A percentile compares a stretch with the other conserved stretches of the same genome.
Evolutionary conservation across 805 yeast genomes (phyloP).

Genomic region (Sugiyamaella smithiae): DNA sequence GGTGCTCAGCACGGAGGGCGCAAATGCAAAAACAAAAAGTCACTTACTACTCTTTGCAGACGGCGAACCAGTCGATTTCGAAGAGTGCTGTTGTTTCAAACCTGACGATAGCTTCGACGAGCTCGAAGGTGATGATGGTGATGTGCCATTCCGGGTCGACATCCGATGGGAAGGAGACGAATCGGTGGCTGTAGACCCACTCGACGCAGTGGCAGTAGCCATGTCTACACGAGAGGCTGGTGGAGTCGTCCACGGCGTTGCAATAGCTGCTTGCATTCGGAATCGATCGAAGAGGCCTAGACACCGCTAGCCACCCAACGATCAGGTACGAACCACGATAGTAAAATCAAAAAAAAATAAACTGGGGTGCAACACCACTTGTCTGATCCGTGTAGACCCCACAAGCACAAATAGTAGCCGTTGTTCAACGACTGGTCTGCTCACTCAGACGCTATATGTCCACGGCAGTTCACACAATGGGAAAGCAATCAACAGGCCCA

Average conservation of each 20-base stretch:
- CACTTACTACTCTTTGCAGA: slow-evolving; percentile 8
- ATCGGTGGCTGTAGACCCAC: neutral
- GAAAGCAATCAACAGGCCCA: too few relatives aligned
- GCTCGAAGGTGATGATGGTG: slow-evolving; percentile 7
- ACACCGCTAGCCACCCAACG: neutral
- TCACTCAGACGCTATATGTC: too few relatives aligned
- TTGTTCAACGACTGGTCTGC: too few relatives aligned
- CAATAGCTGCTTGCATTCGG: neutral
- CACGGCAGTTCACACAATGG: too few relatives aligned
- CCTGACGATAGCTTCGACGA: slow-evolving; percentile 17
- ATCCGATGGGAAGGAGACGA: neutral
- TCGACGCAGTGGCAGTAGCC: neutral
- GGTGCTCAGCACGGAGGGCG: too few relatives aligned
- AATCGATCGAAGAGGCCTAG: neutral
- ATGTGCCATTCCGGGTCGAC: neutral
- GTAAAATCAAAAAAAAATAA: neutral
- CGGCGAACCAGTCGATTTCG: slow-evolving; percentile 8
- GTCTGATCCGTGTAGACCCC: too few relatives aligned
- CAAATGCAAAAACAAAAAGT: neutral
- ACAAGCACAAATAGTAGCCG: too few relatives aligned
- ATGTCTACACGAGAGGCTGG: slow-evolving; percentile 4
- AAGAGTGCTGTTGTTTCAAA: slow-evolving; percentile 8
- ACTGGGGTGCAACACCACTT: neutral
- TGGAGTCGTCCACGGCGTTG: slow-evolving; percentile 4
- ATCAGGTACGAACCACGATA: neutral